Conservation (phyloP, 2,329 filamentous ascomycete genomes). For the Alternaria hordeiaustralica region DNA sequence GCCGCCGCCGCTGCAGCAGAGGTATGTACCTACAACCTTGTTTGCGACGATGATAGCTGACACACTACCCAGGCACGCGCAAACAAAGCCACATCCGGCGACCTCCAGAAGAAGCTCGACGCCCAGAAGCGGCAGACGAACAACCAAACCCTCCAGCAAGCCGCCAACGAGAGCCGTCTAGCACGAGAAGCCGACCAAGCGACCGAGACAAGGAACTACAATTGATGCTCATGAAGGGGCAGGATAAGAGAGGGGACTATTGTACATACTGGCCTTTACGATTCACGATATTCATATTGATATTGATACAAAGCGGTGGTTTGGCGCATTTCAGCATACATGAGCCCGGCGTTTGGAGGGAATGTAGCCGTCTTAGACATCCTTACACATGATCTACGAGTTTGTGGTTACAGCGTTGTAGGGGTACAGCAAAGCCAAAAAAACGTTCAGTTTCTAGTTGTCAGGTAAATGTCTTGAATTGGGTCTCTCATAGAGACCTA, state of each 20-base stretch:
- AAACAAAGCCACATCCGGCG: slow-evolving; percentile 61
- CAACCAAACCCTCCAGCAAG: slow-evolving; percentile 70
- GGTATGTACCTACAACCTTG: slow-evolving; percentile 60
- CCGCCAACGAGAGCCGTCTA: slow-evolving; percentile 69
- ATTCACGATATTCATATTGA: neutral
- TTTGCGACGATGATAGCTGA: slow-evolving; percentile 9
- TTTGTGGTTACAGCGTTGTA: neutral
- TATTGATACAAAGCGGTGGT: neutral
- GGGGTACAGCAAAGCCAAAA: neutral
- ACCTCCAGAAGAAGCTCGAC: slow-evolving; percentile 67
- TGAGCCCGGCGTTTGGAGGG: neutral
- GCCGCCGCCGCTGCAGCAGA: slow-evolving; percentile 84
- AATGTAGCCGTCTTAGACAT: neutral
- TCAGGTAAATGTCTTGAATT: neutral
- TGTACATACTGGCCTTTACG: slow-evolving; percentile 6
- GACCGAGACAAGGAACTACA: slow-evolving; percentile 63
- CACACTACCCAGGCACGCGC: slow-evolving; percentile 66
- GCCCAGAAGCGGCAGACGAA: slow-evolving; percentile 79
- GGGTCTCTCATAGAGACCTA: neutral
- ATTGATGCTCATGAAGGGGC: slow-evolving; percentile 45
- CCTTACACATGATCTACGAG: neutral
- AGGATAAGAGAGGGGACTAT: neutral
- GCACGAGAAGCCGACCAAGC: slow-evolving; percentile 72
- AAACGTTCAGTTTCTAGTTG: neutral
- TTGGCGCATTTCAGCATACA: neutral